Conservation (phyloP, 176 grass and related monocot genomes). For the Aechmea fasciata region DNA sequence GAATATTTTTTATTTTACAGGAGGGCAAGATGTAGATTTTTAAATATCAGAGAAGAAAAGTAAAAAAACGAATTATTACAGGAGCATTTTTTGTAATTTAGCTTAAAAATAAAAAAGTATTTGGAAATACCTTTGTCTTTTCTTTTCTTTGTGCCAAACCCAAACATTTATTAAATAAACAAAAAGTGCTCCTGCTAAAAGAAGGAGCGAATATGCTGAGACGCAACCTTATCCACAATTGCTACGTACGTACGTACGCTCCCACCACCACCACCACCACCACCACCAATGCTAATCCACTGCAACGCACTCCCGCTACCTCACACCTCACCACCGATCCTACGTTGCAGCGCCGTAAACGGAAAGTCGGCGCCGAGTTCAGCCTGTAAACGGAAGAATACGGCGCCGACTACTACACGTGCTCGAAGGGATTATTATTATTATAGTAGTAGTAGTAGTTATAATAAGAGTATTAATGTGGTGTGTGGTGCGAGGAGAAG, state of each 20-base stretch:
- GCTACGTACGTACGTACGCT: too few relatives aligned
- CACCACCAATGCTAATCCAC: neutral
- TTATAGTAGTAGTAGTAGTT: too few relatives aligned
- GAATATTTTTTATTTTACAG: too few relatives aligned
- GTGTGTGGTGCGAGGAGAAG: constrained; percentile 36
- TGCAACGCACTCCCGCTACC: neutral
- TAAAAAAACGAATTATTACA: too few relatives aligned
- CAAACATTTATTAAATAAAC: too few relatives aligned
- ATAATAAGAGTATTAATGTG: neutral
- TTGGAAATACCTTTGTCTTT: too few relatives aligned
- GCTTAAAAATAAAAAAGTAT: too few relatives aligned
- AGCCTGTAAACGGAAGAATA: neutral
- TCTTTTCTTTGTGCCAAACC: too few relatives aligned
- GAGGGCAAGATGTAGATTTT: too few relatives aligned
- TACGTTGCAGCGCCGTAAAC: neutral
- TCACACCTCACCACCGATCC: neutral
- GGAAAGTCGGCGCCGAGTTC: neutral
- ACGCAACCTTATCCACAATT: neutral
- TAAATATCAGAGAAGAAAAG: too few relatives aligned
- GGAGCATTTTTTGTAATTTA: too few relatives aligned
- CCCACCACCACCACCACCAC: neutral
- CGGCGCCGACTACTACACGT: neutral
- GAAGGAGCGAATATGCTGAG: neutral
- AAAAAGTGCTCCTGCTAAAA: too few relatives aligned
- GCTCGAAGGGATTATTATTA: neutral